Base-by-base conservation (phyloP, 169 alveolate species). In the Eimeria brunetti region DNA sequence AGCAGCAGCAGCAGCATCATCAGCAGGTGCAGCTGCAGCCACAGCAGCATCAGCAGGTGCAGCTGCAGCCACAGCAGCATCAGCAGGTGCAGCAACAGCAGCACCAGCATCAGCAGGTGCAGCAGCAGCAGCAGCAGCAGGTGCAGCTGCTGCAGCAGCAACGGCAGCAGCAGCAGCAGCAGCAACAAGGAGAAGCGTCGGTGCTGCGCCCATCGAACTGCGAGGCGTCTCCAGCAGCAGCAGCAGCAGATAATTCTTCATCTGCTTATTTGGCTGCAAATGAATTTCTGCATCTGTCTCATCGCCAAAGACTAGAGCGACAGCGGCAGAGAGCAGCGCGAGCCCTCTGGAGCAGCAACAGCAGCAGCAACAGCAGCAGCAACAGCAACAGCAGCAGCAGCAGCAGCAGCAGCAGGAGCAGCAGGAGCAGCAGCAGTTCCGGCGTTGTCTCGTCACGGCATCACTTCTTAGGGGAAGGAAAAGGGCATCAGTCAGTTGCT, bases 21-120 rank as follows among this genome's bases (percentile, higher is more conserved):
- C 64, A 56, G 64, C 78, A 67, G 44, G 33, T 7, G 78, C 49
- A 33, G 44, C 78, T 20, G 44, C 78, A 67, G 78, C 78, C 2
- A 41, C 49, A 33, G 78, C 78, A 3, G 22, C 78, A 67, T 2
- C 44, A 30, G 36, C 67, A 58, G 44, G 44, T 20, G 44, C 78
- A 27, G 78, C 78, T 20, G 78, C 78, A 27, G 27, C 78, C 11
- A 14, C 78, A 67, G 44, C 78, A 14, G 78, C 78, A 67, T 5
- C 78, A 27, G 78, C 78, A 67, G 78, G 44, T 20, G 78, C 36
- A 67, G 38, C 78, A 27, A n/a, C 78, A 67, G 44, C 78, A n/a
- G 27, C 78, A 67, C 9, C 78, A 67, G 78, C 78, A 67, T 36
- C 78, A 67, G 78, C 49, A 33, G 78, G 33, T 7, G 44, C 78